A percentile compares a stretch with the other conserved stretches of the same genome.
Evolutionary conservation across 176 grass and related monocot genomes (phyloP).

Genomic region (Alopecurus myosuroides): DNA sequence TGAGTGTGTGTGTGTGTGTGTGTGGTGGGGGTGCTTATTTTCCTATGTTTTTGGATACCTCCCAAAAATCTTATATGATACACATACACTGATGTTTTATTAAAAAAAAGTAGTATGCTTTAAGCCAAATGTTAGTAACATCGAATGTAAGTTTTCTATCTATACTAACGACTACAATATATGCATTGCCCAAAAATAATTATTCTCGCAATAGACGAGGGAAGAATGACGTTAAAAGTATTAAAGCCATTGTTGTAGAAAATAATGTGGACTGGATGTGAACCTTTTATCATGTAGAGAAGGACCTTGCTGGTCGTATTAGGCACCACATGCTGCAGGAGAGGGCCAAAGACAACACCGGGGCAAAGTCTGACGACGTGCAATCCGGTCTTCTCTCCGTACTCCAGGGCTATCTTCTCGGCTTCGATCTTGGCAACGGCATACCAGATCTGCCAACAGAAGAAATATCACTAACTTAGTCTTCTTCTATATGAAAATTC

Average conservation of each 20-base stretch:
- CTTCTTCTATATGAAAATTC: not conserved
- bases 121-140: no score
- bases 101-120: no score
- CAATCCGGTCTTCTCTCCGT: constrained; percentile 19
- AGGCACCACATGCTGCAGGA: constrained; percentile 12
- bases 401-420: constrained; percentile 34
- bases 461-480: not conserved
- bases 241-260: not conserved
- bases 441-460: not conserved
- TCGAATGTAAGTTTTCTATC: no score
- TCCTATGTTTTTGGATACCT: no score
- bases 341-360: constrained; percentile 19
- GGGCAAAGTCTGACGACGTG: constrained; percentile 25
- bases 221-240: not conserved
- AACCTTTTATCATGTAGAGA: constrained; percentile 15
- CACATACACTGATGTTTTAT: no score
- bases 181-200: no score
- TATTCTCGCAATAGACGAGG: no score
- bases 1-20: no score
- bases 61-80: no score
- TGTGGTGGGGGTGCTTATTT: no score
- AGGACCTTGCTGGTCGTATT: constrained; percentile 27
- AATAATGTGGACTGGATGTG: not conserved
- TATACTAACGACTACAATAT: no score
- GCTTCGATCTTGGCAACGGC: constrained; percentile 28